A percentile compares a stretch with the other conserved stretches of the same genome.
These are phyloP conservation scores for Mycena vulgaris DNA, from an alignment of 768 basidiomycete genomes.

Conservation along the genomic window DNA sequence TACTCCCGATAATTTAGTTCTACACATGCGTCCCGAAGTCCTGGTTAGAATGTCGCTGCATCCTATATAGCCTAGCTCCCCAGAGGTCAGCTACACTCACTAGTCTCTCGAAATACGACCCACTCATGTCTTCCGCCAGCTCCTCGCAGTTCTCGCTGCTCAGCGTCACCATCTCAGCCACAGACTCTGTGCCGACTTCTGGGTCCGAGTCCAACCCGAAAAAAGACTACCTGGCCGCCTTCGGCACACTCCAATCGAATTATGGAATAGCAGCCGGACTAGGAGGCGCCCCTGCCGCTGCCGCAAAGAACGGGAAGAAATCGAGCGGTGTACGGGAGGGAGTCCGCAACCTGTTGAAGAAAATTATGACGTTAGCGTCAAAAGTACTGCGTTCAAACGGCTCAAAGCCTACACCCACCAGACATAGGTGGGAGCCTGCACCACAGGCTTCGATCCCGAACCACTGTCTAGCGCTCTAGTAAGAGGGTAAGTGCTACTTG, in stretches of 20 bases:
- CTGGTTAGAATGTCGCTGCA: no score
- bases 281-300: neutral
- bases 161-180: neutral
- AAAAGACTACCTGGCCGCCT: constrained; percentile 18
- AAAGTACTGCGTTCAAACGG: neutral
- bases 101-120: neutral
- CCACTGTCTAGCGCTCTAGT: neutral
- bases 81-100: neutral
- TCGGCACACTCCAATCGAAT: constrained; percentile 13
- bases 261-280: constrained; percentile 14
- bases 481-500: constrained; percentile 1
- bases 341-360: neutral
- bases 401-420: no score
- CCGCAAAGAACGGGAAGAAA: neutral
- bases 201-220: neutral
- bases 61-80: neutral
- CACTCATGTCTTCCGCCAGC: neutral
- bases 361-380: neutral
- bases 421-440: neutral
- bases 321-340: neutral
- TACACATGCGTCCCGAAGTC: no score
- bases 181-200: neutral
- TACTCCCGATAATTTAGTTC: no score
- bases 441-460: neutral
- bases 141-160: constrained; percentile 21